Conservation (phyloP, 352 stramenopile species). For the Globisporangium canariense region DNA sequence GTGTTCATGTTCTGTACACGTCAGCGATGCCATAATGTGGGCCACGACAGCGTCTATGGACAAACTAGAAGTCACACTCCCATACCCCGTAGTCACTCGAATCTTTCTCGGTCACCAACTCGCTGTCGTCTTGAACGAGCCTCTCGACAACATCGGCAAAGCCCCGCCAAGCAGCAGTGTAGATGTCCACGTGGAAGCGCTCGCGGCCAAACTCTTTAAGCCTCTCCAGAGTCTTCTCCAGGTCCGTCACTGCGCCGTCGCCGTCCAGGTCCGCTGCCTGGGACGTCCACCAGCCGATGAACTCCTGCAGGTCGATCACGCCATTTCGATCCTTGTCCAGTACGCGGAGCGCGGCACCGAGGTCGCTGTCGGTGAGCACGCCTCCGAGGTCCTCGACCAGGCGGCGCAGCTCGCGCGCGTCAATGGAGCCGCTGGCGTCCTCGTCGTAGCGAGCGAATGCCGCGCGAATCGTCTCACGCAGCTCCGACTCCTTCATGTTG, state of each 20-base stretch:
- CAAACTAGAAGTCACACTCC: neutral
- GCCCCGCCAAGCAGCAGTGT: constrained; percentile 57
- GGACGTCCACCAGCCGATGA: constrained; percentile 51
- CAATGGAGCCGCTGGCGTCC: constrained; percentile 54
- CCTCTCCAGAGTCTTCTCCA: constrained; percentile 47
- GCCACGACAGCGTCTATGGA: neutral
- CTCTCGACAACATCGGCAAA: constrained; percentile 37
- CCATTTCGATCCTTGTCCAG: constrained; percentile 55
- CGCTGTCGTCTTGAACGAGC: constrained; percentile 34
- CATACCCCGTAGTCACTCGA: constrained; percentile 51
- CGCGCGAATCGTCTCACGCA: constrained; percentile 47
- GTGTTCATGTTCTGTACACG: constrained; percentile 44
- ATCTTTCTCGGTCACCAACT: constrained; percentile 44
- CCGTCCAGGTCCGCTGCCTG: constrained; percentile 34
- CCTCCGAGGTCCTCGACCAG: constrained; percentile 60
- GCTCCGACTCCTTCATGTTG: constrained; percentile 24
- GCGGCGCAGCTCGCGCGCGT: constrained; percentile 38
- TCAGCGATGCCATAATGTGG: neutral
- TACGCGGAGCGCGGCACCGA: constrained; percentile 30
- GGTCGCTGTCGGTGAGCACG: constrained; percentile 41
- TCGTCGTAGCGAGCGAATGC: constrained; percentile 62
- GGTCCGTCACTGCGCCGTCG: constrained; percentile 33
- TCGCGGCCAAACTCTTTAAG: constrained; percentile 50
- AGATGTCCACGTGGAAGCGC: constrained; percentile 66
- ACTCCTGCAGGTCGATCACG: constrained; percentile 55